phyloP scores from a whole-genome alignment of 2,329 filamentous ascomycete species.

The Aspergillaceae sp. region DNA sequence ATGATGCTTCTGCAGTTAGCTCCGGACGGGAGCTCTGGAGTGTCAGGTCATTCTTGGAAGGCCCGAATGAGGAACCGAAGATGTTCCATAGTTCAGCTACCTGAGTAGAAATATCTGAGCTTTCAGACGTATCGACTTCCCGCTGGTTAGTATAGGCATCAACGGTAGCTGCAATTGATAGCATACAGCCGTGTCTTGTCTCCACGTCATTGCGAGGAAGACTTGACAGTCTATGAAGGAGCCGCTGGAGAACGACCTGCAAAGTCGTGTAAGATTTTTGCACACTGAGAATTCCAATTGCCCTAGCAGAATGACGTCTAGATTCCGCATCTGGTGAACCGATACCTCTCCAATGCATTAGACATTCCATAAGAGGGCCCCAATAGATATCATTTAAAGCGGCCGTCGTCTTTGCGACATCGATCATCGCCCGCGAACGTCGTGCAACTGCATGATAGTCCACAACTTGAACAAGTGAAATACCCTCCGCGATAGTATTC shows the following conservation, averaged over 20 bases:
- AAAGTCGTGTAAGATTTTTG: constrained; percentile 26
- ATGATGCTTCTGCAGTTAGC: constrained; percentile 34
- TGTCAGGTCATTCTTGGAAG: constrained; percentile 32
- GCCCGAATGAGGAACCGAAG: constrained; percentile 24
- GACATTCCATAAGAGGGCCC: constrained; percentile 57
- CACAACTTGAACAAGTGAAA: constrained; percentile 75
- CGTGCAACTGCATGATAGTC: constrained; percentile 91
- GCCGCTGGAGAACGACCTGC: constrained; percentile 22
- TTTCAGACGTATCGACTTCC: constrained; percentile 15
- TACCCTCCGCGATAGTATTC: constrained; percentile 71
- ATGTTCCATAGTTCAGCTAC: constrained; percentile 32
- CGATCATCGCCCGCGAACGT: constrained; percentile 69
- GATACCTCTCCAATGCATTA: constrained; percentile 83
- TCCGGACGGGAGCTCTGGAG: constrained; percentile 33
- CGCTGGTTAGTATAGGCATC: constrained; percentile 22
- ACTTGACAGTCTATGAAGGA: constrained; percentile 26
- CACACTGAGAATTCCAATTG: constrained; percentile 50
- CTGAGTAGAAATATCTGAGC: constrained; percentile 16
- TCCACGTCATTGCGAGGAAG: constrained; percentile 34
- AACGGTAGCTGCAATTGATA: constrained; percentile 32
- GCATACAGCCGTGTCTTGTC: constrained; percentile 36
- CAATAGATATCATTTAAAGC: constrained; percentile 58
- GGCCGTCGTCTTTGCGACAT: constrained; percentile 63
- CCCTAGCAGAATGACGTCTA: constrained; percentile 60
- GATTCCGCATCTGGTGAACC: constrained; percentile 67